Conservation (phyloP, 345 rosid genomes). For the Brassica cretica region DNA sequence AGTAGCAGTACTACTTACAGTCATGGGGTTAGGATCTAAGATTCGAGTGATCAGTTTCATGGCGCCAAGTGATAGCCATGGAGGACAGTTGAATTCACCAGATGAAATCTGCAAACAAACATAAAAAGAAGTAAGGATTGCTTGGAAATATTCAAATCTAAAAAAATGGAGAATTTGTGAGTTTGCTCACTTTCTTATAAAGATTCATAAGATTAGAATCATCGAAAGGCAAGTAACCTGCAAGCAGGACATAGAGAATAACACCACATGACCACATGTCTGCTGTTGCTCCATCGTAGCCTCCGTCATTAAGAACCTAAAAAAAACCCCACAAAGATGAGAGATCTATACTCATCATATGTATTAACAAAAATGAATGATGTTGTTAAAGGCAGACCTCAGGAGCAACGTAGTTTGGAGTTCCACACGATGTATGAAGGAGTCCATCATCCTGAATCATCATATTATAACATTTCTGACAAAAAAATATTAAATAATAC, state of each 20-base stretch:
- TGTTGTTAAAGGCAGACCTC: conserved; percentile 56
- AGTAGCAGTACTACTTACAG: conserved; percentile 53
- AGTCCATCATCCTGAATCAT: conserved; percentile 81
- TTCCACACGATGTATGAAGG: conserved; percentile 96
- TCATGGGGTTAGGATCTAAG: conserved; percentile 92
- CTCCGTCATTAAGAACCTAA: conserved; percentile 90
- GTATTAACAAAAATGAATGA: background rate
- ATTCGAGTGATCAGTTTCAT: conserved; percentile 84
- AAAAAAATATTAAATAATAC: background rate
- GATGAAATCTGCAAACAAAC: conserved; percentile 66
- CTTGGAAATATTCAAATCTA: background rate
- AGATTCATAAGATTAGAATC: conserved; percentile 95
- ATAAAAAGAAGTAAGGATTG: background rate
- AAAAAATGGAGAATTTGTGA: conserved; percentile 6
- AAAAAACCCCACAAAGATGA: background rate
- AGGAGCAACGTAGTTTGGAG: conserved; percentile 98
- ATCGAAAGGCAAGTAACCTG: conserved; percentile 99
- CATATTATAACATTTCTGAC: background rate
- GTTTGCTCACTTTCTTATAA: conserved; percentile 83
- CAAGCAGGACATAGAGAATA: conserved; percentile 91
- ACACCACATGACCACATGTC: conserved; percentile 99
- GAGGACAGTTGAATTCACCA: conserved; percentile 91
- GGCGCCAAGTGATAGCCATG: conserved; percentile 88
- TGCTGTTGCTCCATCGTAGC: conserved; percentile 96
- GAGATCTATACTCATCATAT: background rate